Percentiles rank a stretch among this genome's conserved stretches.
phyloP scores from a whole-genome alignment of 768 basidiomycete species.

The Tulasnella sp. region DNA sequence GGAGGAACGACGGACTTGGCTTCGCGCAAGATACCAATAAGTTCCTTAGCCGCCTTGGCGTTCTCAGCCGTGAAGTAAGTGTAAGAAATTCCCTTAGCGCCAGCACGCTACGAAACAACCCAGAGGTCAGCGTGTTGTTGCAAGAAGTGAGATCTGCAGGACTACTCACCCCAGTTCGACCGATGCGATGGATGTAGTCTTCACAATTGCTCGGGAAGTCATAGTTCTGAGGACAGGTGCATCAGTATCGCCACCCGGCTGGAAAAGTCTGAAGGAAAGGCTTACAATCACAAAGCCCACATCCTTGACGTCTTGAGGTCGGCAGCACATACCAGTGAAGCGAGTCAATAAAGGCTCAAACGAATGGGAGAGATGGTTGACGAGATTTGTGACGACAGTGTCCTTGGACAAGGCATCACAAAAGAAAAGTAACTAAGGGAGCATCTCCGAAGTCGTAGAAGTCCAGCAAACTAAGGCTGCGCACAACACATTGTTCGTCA shows the following conservation, averaged over 20 bases:
- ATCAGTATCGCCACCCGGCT: constrained; percentile 26
- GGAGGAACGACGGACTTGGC: constrained; percentile 82
- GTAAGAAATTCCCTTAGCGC: constrained; percentile 85
- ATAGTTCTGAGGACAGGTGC: constrained; percentile 62
- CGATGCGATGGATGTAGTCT: constrained; percentile 98
- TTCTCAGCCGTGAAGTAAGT: constrained; percentile 98
- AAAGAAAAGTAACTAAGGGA: constrained; percentile 31
- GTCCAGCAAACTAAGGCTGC: neutral
- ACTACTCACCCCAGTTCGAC: constrained; percentile 79
- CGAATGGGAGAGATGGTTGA: neutral
- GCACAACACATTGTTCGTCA: constrained; percentile 14
- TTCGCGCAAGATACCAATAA: constrained; percentile 79
- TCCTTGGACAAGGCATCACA: constrained; percentile 27
- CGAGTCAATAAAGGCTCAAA: constrained; percentile 35
- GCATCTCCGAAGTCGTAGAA: constrained; percentile 29
- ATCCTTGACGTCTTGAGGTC: constrained; percentile 88
- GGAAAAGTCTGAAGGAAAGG: constrained; percentile 30
- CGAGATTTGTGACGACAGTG: constrained; percentile 3
- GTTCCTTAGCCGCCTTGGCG: constrained; percentile 88
- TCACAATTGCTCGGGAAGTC: constrained; percentile 98
- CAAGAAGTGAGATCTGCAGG: neutral
- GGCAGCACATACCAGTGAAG: constrained; percentile 32
- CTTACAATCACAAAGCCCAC: constrained; percentile 94
- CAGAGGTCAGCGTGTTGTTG: constrained; percentile 29
- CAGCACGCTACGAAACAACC: constrained; percentile 61